Evolutionary conservation across 2,329 filamentous ascomycete genomes (phyloP).

Genomic region (Penicillium sp.): DNA sequence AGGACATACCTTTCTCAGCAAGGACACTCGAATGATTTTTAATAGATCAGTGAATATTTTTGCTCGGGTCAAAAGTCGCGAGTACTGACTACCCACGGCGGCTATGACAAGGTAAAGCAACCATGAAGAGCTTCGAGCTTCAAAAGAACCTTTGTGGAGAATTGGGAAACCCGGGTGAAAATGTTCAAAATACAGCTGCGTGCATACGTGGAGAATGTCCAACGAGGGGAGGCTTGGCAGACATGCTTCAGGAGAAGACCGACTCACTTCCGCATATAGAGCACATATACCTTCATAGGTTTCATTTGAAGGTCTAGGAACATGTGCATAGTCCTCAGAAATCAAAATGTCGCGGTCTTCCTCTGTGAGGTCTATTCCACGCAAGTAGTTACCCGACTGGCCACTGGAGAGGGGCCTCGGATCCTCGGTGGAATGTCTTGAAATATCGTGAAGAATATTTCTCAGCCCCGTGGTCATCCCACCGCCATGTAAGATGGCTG

Average conservation of each 20-base stretch:
- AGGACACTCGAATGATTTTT: neutral
- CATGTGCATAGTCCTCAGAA: neutral
- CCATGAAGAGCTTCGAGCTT: neutral
- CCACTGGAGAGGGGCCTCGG: neutral
- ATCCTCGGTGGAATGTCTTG: neutral
- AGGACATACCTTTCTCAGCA: neutral
- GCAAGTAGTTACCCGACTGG: neutral
- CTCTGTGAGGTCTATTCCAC: neutral
- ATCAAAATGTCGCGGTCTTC: neutral
- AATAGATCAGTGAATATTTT: neutral
- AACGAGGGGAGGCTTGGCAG: neutral
- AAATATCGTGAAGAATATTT: neutral
- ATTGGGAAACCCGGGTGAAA: neutral
- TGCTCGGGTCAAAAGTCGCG: neutral
- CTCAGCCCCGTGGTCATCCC: neutral
- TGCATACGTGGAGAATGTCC: neutral
- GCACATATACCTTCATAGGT: neutral
- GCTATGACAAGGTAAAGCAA: neutral
- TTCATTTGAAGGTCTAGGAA: neutral
- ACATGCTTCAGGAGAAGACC: neutral
- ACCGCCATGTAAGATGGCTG: neutral
- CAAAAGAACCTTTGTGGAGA: neutral
- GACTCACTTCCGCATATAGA: neutral
- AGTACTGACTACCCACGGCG: neutral
- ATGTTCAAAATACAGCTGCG: neutral